Evolutionary conservation across 2,329 filamentous ascomycete species (phyloP).

Genomic region (Aspergillus thermomutatus): DNA sequence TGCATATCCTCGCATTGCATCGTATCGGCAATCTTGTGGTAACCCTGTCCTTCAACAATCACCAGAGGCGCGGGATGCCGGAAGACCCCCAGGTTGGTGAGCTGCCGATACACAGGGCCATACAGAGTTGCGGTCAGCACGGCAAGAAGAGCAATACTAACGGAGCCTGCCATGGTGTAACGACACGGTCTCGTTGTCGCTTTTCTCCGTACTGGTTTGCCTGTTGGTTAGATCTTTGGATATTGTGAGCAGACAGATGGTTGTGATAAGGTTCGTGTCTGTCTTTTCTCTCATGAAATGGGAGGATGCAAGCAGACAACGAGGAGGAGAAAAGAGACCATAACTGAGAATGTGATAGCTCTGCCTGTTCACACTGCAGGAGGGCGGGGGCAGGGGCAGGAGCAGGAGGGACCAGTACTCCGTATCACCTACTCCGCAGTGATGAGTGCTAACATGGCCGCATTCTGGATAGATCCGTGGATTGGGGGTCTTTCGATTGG

Average conservation of each 20-base stretch:
- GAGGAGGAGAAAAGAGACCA: neutral
- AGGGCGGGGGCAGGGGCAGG: too few species aligned
- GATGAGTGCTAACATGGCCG: neutral
- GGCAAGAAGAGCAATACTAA: slow-evolving; percentile 19
- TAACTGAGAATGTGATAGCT: neutral
- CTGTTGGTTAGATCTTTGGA: neutral
- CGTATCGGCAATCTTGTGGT: slow-evolving; percentile 50
- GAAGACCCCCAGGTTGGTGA: slow-evolving; percentile 24
- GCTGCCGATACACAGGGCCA: slow-evolving; percentile 14
- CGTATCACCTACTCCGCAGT: too few species aligned
- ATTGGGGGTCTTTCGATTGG: neutral
- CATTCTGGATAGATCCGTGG: neutral
- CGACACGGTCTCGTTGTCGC: neutral
- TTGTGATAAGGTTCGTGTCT: neutral
- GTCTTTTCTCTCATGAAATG: neutral
- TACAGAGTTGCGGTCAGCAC: slow-evolving; percentile 18
- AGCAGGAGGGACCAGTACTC: too few species aligned
- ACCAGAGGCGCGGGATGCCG: slow-evolving; percentile 16
- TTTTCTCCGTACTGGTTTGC: neutral
- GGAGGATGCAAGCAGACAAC: neutral
- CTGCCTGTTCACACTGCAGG: neutral
- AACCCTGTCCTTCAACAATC: slow-evolving; percentile 27
- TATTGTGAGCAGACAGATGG: neutral
- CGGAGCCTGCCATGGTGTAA: slow-evolving; percentile 17
- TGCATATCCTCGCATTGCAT: slow-evolving; percentile 60